Base-by-base conservation (phyloP, 208 protist species). In the Leptomonas pyrrhocoris region DNA sequence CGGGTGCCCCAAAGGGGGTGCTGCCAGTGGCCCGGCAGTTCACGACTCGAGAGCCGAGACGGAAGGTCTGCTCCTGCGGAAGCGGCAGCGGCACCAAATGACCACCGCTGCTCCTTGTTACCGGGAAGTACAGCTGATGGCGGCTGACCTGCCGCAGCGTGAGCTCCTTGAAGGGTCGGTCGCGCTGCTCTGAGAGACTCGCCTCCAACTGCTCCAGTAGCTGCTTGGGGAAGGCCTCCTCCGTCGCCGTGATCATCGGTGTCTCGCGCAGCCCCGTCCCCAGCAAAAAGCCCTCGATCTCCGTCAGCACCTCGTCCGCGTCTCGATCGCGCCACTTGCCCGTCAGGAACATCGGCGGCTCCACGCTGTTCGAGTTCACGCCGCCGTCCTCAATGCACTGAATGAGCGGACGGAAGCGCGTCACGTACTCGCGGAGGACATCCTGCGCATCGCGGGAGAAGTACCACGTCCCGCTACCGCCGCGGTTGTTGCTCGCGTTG, bases 81-180 rank as follows among this genome's bases (percentile, higher is more conserved):
- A 94, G 77, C 46, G 90, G 93, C 56, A 95, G 77, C 49, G 87
- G 85, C 16, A 90, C 72, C 53, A 94, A 74, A 60, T 92, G 81
- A 28, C 89, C 88, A 45, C 81, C 81, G 27, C 25, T 66, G 71
- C 83, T 91, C 38, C 74, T 75, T 9, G 85, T 90, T 34, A 90
- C 68, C 19, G 93, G 93, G 46, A 93, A 94, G 77, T 94, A 95
- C 12, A 97, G 69, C 68, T 93, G 70, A 21, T 83, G 80, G 40
- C 68, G 73, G 28, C 74, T 72, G 12, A 94, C 88, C 36, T 81
- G 73, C 15, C 66, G 62, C 58, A 91, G 31, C 27, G 68, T 74
- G 16, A 88, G 38, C 59, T 85, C 76, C 53, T 83, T 88, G 30
- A 58, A 65, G 25, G 63, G 57, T 50, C 73, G 72, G 58, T 80